These are phyloP conservation scores for Trichopus zeylanicus DNA, from an alignment of 116 monocot species.

Conservation along the genomic window DNA sequence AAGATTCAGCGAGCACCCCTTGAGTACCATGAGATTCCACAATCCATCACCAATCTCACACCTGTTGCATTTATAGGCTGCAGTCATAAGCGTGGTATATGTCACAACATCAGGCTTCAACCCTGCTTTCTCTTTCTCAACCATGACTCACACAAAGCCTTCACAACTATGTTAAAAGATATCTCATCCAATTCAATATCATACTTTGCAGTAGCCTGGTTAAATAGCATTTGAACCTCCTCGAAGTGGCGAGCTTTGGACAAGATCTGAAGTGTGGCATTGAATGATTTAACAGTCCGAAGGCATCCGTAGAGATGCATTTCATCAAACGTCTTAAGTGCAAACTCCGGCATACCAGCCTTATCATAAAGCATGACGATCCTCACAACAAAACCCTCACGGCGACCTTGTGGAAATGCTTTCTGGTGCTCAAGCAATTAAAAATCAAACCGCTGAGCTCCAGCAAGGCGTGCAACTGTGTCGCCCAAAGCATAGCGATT, in stretches of 20 bases:
- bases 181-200: constrained; percentile 65
- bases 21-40: constrained; percentile 89
- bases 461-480: constrained; percentile 39
- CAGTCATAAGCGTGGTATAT: constrained; percentile 79
- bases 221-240: constrained; percentile 24
- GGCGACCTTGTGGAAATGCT: constrained; percentile 61
- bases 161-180: constrained; percentile 71
- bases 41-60: constrained; percentile 78
- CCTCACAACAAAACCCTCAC: constrained; percentile 79
- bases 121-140: constrained; percentile 57
- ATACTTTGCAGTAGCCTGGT: constrained; percentile 20
- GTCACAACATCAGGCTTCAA: constrained; percentile 75
- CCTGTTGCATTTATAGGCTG: constrained; percentile 56
- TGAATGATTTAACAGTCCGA: constrained; percentile 73
- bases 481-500: constrained; percentile 69
- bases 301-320: constrained; percentile 66
- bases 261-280: constrained; percentile 73
- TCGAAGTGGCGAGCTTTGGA: constrained; percentile 29
- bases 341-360: constrained; percentile 74
- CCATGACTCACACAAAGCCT: constrained; percentile 65
- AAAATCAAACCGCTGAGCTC: constrained; percentile 44
- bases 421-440: constrained; percentile 60
- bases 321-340: constrained; percentile 48
- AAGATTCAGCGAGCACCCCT: constrained; percentile 62
- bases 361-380: constrained; percentile 71